phyloP scores from a whole-genome alignment of 2,329 filamentous ascomycete species.

The Sordariomycetes sp. region DNA sequence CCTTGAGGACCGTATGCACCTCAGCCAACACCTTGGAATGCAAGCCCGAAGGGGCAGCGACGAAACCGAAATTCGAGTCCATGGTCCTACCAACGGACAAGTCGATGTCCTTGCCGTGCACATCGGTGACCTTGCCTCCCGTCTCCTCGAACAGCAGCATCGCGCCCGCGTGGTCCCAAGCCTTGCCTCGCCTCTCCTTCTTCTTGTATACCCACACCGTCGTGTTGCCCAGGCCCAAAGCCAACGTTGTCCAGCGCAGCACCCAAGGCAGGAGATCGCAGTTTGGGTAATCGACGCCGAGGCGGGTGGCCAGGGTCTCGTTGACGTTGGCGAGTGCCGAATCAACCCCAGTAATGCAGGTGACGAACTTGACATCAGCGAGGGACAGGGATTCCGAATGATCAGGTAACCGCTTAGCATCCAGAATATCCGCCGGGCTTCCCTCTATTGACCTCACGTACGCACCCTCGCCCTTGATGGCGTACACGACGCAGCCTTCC shows the following conservation, averaged over 20 bases:
- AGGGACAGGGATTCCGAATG: constrained; percentile 5
- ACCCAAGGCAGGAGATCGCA: constrained; percentile 49
- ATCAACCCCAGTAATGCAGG: constrained; percentile 34
- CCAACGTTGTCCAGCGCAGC: constrained; percentile 42
- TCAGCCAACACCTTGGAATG: constrained; percentile 45
- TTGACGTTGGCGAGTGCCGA: constrained; percentile 41
- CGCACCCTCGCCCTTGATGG: constrained; percentile 37
- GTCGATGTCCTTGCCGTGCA: constrained; percentile 41
- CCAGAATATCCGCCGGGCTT: too few species aligned
- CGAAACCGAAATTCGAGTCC: constrained; percentile 43
- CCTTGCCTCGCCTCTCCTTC: constrained; percentile 38
- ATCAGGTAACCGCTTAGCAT: not conserved
- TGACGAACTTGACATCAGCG: constrained; percentile 32
- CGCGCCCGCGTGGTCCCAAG: constrained; percentile 52
- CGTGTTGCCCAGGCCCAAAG: constrained; percentile 41
- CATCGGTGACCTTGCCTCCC: constrained; percentile 45
- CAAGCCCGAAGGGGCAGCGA: constrained; percentile 36
- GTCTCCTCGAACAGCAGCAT: constrained; percentile 50
- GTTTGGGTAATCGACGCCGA: constrained; percentile 31
- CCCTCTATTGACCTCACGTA: constrained; percentile 18
- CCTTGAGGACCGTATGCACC: constrained; percentile 66
- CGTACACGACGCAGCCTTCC: constrained; percentile 40
- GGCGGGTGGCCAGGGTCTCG: constrained; percentile 27
- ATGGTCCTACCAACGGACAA: constrained; percentile 38
- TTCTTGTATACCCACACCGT: constrained; percentile 48